Evolutionary conservation across 208 protist species (phyloP), one percentile per base, ranked within the genome.

Genomic region (Plasmodiophora brassicae): DNA sequence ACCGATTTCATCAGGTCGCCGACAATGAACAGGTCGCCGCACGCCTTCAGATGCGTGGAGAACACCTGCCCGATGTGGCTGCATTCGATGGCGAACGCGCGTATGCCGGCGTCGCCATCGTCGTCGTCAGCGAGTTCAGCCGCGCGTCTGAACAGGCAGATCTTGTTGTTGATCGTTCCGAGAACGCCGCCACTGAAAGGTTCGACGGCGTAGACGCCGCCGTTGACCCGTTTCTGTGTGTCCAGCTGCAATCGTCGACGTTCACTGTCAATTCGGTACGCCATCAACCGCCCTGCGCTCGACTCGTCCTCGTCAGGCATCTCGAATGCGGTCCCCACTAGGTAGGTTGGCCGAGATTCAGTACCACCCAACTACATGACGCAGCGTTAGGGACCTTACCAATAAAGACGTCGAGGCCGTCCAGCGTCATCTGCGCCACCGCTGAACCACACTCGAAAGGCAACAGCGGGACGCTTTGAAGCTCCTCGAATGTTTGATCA

Each of bases 201-300:
- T 44, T 78, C 41, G 10, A 78, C 5, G 20, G 65, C 65, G n/a
- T 78, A 78, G 5, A 78, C 65, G 41, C 14, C 65, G 20, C 65
- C 65, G n/a, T 78, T 78, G 65, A 78, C 65, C 20, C 32, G 41
- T 78, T 78, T 78, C 41, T 78, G 65, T 36, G 65, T 5, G n/a
- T 78, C 5, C 65, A 78, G 65, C 10, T 14, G 20, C 65, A 78
- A 5, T 78, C 20, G 14, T 78, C 65, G 32, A 32, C 65, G 65
- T 38, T 38, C n/a, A 14, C 32, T 8, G 41, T 78, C 65, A 5
- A 78, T 78, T 32, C 32, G 32, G 41, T 78, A 78, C 10, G 41
- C 65, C 14, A 78, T 14, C 20, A 78, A 44, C 5, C 65, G 5
- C 20, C 65, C 65, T 38, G 65, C 32, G 10, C 20, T n/a, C n/a